These are phyloP conservation scores for Serendipita sp. DNA, from an alignment of 768 basidiomycete species.

Conservation along the genomic window DNA sequence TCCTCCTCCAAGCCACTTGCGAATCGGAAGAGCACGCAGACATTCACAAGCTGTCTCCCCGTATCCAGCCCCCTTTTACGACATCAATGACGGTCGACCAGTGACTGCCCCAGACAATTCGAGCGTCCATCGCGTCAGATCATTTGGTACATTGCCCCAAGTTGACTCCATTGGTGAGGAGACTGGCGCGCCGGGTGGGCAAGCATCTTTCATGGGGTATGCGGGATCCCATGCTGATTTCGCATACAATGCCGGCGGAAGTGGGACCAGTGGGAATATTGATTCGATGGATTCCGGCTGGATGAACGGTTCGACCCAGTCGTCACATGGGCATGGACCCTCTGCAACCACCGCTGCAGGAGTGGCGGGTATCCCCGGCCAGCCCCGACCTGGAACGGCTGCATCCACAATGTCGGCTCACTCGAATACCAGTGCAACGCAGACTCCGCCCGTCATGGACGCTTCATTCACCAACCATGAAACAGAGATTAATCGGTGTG, in stretches of 20 bases:
- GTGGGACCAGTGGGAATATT: background rate
- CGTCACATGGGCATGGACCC: background rate
- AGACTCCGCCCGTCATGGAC: conserved; percentile 2
- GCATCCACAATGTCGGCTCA: conserved; percentile 4
- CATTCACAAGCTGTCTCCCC: conserved; percentile 82
- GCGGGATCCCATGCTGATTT: background rate
- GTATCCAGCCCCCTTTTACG: conserved; percentile 64
- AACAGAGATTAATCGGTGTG: conserved; percentile 7
- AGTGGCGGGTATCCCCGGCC: background rate
- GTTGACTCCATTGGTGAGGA: conserved; percentile 2
- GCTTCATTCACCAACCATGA: background rate
- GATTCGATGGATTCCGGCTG: conserved; percentile 5
- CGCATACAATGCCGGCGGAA: conserved; percentile 6
- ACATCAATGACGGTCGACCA: conserved; percentile 17
- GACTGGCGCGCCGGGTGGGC: background rate
- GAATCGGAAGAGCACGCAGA: conserved; percentile 56
- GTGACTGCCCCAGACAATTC: conserved; percentile 13
- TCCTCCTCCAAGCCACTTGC: conserved; percentile 4
- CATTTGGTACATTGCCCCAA: background rate
- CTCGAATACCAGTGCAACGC: conserved; percentile 2
- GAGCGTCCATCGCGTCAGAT: background rate
- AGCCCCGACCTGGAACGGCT: background rate
- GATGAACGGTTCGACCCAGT: background rate
- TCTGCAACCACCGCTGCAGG: background rate
- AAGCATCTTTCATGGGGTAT: background rate